Conservation (phyloP, 2,329 filamentous ascomycete species). For the Pestalotiopsis sp. region DNA sequence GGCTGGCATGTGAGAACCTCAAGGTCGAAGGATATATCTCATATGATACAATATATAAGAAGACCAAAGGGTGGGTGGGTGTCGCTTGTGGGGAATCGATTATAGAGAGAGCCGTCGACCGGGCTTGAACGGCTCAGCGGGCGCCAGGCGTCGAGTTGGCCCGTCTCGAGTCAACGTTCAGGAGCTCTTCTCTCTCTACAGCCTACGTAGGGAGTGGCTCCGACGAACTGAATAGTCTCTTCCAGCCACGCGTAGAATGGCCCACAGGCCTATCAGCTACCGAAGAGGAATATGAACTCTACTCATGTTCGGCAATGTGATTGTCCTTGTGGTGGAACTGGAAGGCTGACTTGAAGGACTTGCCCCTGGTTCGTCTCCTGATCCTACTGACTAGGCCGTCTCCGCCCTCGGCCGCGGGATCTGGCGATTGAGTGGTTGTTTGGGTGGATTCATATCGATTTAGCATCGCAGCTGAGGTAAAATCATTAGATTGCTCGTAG, state of each 20-base stretch:
- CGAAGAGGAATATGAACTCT: slow-evolving; percentile 12
- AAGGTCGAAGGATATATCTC: neutral
- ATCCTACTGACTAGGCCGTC: slow-evolving; percentile 33
- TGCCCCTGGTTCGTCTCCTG: slow-evolving; percentile 35
- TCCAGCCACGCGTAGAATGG: neutral
- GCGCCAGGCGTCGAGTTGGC: neutral
- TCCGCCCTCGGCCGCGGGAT: slow-evolving; percentile 14
- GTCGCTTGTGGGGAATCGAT: neutral
- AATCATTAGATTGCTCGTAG: slow-evolving; percentile 87
- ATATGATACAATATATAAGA: neutral
- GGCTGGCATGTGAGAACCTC: neutral
- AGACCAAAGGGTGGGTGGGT: neutral
- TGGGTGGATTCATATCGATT: slow-evolving; percentile 79
- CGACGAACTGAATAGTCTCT: neutral
- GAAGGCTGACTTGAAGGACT: slow-evolving; percentile 36
- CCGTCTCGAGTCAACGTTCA: neutral
- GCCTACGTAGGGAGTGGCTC: neutral
- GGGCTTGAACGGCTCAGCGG: neutral
- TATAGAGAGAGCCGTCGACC: neutral
- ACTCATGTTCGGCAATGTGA: slow-evolving; percentile 32
- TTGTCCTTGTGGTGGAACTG: slow-evolving; percentile 30
- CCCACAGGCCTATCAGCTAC: neutral
- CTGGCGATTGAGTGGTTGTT: slow-evolving; percentile 43
- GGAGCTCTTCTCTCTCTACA: neutral
- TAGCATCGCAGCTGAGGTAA: slow-evolving; percentile 86